A percentile compares a stretch with the other conserved stretches of the same genome.
phyloP scores from a whole-genome alignment of 1,284 basidiomycete species.

The Marasmius oreades region DNA sequence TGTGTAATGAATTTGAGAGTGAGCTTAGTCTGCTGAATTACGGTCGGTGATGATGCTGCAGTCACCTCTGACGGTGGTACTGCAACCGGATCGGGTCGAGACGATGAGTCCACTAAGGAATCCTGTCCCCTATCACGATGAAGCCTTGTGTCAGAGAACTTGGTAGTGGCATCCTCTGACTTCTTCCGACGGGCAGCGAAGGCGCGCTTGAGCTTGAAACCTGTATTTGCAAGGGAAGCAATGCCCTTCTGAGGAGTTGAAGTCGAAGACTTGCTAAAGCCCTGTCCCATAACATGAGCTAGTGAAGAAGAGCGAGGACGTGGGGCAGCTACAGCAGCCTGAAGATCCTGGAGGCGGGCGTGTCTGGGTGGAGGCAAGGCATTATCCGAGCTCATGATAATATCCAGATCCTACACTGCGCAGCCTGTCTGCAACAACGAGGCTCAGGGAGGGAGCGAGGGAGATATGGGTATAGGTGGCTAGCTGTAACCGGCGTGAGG shows the following conservation, averaged over 20 bases:
- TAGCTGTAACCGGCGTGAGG: neutral
- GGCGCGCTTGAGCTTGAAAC: slow-evolving; percentile 58
- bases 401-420: neutral
- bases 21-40: slow-evolving; percentile 23
- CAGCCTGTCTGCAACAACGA: neutral
- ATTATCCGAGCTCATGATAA: slow-evolving; percentile 34
- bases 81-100: slow-evolving; percentile 8
- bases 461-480: too few species aligned
- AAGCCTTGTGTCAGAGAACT: slow-evolving; percentile 23
- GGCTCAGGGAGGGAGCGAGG: neutral
- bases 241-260: slow-evolving; percentile 13
- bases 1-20: slow-evolving; percentile 39
- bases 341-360: slow-evolving; percentile 12
- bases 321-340: slow-evolving; percentile 28
- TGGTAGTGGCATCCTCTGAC: slow-evolving; percentile 42
- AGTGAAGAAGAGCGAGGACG: slow-evolving; percentile 32
- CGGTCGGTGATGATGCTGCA: slow-evolving; percentile 18
- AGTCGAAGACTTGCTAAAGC: slow-evolving; percentile 24
- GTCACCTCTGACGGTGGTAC: slow-evolving; percentile 19
- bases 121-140: slow-evolving; percentile 24
- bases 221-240: slow-evolving; percentile 34
- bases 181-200: slow-evolving; percentile 63
- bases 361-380: slow-evolving; percentile 19
- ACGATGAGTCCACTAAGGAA: slow-evolving; percentile 16
- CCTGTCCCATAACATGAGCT: slow-evolving; percentile 37